Evolutionary conservation across 345 rosid species (phyloP).

Genomic region (Acer campestre): DNA sequence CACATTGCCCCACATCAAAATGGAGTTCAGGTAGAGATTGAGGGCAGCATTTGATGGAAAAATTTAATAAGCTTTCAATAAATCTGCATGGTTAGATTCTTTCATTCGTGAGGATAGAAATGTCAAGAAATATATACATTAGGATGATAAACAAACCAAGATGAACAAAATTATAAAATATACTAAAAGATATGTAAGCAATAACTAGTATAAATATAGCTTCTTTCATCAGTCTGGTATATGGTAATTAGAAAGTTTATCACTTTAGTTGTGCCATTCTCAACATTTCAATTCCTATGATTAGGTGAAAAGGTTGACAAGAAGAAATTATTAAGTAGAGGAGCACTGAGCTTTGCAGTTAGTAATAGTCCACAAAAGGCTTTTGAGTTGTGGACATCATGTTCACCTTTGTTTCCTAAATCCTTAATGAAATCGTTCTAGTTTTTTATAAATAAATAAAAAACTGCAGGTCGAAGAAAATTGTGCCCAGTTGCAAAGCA

Average conservation of each 20-base stretch:
- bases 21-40: conserved; percentile 68
- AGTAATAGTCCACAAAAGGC: too few species aligned
- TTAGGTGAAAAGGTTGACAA: not conserved
- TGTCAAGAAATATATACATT: conserved; percentile 4
- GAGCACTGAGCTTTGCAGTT: not conserved
- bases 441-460: too few species aligned
- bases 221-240: not conserved
- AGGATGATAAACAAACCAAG: not conserved
- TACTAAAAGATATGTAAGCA: not conserved
- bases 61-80: conserved; percentile 71
- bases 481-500: not conserved
- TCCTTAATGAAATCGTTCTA: too few species aligned
- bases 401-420: too few species aligned
- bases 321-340: not conserved
- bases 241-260: conserved; percentile 3
- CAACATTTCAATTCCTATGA: not conserved
- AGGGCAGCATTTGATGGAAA: conserved; percentile 52
- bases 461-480: too few species aligned
- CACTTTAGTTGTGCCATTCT: not conserved
- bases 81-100: conserved; percentile 49
- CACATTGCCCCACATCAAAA: conserved; percentile 47
- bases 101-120: conserved; percentile 24
- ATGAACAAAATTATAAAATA: not conserved
- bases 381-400: too few species aligned
- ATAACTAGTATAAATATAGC: not conserved